phyloP scores from a whole-genome alignment of 2,329 filamentous ascomycete species.

The Drechslerella stenobrocha region DNA sequence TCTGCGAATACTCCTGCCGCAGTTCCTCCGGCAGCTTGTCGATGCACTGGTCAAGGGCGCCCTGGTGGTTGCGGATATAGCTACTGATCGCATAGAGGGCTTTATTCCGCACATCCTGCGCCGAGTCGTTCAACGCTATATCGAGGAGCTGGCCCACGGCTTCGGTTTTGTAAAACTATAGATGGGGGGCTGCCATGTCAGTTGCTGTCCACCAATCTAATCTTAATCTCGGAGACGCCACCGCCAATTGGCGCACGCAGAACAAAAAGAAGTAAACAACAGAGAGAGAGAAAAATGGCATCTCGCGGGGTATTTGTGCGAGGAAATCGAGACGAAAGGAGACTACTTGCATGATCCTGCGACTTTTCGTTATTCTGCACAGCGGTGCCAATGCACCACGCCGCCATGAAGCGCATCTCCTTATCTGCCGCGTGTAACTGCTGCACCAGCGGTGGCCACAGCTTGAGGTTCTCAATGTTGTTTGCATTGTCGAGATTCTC shows the following conservation, averaged over 20 bases:
- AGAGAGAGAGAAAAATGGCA: not conserved
- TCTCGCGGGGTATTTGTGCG: not conserved
- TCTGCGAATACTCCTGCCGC: conserved; percentile 60
- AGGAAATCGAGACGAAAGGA: conserved; percentile 55
- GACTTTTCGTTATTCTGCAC: conserved; percentile 92
- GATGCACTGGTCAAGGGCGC: conserved; percentile 67
- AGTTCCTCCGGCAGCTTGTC: conserved; percentile 69
- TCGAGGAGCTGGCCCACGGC: conserved; percentile 71
- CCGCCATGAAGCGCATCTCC: conserved; percentile 79
- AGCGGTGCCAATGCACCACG: conserved; percentile 92
- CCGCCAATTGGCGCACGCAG: too few relatives aligned
- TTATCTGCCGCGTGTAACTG: conserved; percentile 69
- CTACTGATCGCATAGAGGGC: conserved; percentile 86
- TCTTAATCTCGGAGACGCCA: too few relatives aligned
- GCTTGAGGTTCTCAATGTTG: conserved; percentile 74
- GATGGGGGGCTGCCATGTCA: too few relatives aligned
- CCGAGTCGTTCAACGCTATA: conserved; percentile 65
- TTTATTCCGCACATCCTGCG: conserved; percentile 74
- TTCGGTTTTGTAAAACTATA: conserved; percentile 63
- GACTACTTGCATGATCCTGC: conserved; percentile 67
- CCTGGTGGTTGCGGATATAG: conserved; percentile 84
- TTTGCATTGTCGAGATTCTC: conserved; percentile 96
- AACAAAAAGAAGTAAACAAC: not conserved
- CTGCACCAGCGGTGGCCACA: conserved; percentile 79
- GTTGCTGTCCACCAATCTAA: too few relatives aligned